Evolutionary conservation across 306 rosid genomes (phyloP), one percentile per base, ranked within the genome.

Genomic region (Cotoneaster glaucophyllus): DNA sequence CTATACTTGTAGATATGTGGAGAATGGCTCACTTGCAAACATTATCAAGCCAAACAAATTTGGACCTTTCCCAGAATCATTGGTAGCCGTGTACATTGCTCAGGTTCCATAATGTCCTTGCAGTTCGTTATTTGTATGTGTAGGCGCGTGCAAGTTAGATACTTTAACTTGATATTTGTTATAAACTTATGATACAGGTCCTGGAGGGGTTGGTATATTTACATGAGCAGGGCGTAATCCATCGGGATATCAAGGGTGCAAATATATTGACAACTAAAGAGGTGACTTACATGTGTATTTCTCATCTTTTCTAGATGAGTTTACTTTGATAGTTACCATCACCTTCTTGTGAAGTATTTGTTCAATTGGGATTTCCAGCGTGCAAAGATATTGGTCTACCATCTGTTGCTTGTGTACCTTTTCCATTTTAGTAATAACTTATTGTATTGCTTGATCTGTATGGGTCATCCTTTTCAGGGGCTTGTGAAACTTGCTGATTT

Each of bases 401-500:
- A 50, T 50, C 54, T 17, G 28, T 56, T 56, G 25, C 25, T 8
- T 56, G 25, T 56, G 24, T n/a, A 56, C 17, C 7, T 21, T 71
- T 39, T 71, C 37, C 74, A 14, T 37, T 45, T 25, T 26, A 34
- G 19, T 45, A 58, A 53, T 37, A 50, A 31, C 53, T 24, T 39
- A 26, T 18, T 32, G 4, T 62, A 19, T 70, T 57, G 18, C 65
- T 57, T 41, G 28, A 34, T 61, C 61, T 64, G 25, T 21, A 4
- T 71, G 37, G 64, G 45, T 43, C 71, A 44, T 69, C 64, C 84
- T 79, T 17, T 84, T 76, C 83, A 96, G 99, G 99, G 99, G 74
- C 99, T 96, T 69, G 99, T 96, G 87, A 96, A 96, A 85, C 96
- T 96, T 70, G 99, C 99, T 81, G 99, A 96, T 92, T 96, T 96